Conservation (phyloP, 768 basidiomycete genomes). For the Rhodotorula sphaerocarpa region DNA sequence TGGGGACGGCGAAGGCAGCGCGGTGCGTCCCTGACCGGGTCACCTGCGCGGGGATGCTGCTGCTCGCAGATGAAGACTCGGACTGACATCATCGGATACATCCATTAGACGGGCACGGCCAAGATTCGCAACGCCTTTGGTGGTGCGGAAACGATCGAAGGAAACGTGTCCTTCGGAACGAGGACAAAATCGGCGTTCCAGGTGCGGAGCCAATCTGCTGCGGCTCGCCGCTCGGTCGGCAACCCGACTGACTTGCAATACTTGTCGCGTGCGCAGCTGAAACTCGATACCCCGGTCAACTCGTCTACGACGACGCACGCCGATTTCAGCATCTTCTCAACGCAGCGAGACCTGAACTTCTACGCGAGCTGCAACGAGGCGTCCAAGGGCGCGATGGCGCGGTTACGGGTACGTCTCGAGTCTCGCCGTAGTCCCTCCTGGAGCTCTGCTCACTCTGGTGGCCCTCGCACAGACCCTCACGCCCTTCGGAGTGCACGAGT, state of each 20-base stretch:
- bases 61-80: not conserved
- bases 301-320: constrained; percentile 58
- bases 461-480: constrained; percentile 1
- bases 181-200: constrained; percentile 77
- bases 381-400: constrained; percentile 57
- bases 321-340: constrained; percentile 61
- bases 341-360: constrained; percentile 69
- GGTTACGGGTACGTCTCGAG: constrained; percentile 53
- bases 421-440: constrained; percentile 49
- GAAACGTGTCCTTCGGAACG: constrained; percentile 72
- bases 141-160: constrained; percentile 78
- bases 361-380: constrained; percentile 66
- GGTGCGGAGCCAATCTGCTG: too few species aligned
- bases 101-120: constrained; percentile 58
- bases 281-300: constrained; percentile 44
- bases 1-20: constrained; percentile 84
- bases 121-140: constrained; percentile 82
- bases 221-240: too few species aligned
- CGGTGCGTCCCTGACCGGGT: constrained; percentile 40
- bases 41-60: too few species aligned
- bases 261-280: too few species aligned
- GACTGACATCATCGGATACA: not conserved
- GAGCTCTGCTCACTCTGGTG: not conserved
- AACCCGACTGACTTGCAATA: too few species aligned
- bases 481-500: constrained; percentile 53